These are phyloP conservation scores for Aspergillus asperescens DNA, from an alignment of 495 filamentous ascomycete species.

Conservation along the genomic window DNA sequence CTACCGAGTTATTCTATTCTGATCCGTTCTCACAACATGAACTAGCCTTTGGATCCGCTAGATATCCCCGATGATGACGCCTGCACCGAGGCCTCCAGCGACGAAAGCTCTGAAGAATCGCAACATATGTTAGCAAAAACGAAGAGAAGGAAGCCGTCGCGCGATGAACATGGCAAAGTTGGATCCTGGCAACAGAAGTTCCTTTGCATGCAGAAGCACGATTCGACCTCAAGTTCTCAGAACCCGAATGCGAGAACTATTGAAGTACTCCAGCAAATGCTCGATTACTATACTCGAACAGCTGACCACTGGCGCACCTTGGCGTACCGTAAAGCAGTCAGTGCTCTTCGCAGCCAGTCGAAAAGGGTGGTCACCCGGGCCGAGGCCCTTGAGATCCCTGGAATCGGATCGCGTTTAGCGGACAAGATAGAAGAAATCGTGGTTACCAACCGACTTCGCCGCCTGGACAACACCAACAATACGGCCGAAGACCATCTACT, in stretches of 20 bases:
- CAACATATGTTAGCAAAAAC: slow-evolving; percentile 24
- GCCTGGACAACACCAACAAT: slow-evolving; percentile 61
- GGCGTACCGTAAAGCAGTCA: slow-evolving; percentile 77
- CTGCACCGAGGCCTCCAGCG: slow-evolving; percentile 18
- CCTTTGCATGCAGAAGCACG: slow-evolving; percentile 62
- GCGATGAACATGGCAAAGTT: slow-evolving; percentile 8
- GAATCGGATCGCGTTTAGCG: slow-evolving; percentile 72
- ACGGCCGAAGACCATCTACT: slow-evolving; percentile 62
- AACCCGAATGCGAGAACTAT: slow-evolving; percentile 74
- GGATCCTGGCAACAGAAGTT: slow-evolving; percentile 50
- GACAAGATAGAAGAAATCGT: slow-evolving; percentile 91
- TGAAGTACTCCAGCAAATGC: slow-evolving; percentile 74
- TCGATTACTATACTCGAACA: slow-evolving; percentile 68
- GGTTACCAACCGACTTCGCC: slow-evolving; percentile 64
- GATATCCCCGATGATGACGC: slow-evolving; percentile 27
- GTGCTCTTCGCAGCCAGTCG: slow-evolving; percentile 61
- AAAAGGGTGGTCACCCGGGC: slow-evolving; percentile 60
- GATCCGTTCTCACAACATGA: background rate
- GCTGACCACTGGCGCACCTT: slow-evolving; percentile 74
- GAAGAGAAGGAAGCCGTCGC: slow-evolving; percentile 27
- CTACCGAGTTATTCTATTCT: background rate
- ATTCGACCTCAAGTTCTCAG: slow-evolving; percentile 28
- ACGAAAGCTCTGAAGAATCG: slow-evolving; percentile 16
- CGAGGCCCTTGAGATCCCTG: slow-evolving; percentile 63
- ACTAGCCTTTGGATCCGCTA: slow-evolving; percentile 40